Evolutionary conservation across 805 yeast species (phyloP).

Genomic region (Clavispora carvajalis): DNA sequence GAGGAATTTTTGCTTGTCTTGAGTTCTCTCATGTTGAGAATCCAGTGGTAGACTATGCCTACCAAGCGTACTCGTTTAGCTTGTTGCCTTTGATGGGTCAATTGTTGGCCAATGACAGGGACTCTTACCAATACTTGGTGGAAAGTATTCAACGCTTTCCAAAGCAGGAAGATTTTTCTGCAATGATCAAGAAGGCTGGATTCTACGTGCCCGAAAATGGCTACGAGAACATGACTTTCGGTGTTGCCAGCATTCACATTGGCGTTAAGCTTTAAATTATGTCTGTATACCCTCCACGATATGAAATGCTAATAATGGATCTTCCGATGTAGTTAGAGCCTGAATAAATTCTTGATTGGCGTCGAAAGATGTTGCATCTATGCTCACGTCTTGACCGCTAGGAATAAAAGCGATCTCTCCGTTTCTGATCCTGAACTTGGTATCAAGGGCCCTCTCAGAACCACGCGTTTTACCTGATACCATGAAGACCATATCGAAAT

Average conservation of each 20-base stretch:
- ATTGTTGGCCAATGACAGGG: slow-evolving; percentile 89
- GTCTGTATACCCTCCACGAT: slow-evolving; percentile 11
- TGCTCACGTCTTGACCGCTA: slow-evolving; percentile 12
- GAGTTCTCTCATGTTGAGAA: slow-evolving; percentile 92
- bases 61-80: slow-evolving; percentile 85
- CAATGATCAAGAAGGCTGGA: slow-evolving; percentile 93
- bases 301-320: slow-evolving; percentile 20
- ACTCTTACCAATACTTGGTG: slow-evolving; percentile 92
- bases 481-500: slow-evolving; percentile 19
- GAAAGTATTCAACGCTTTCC: slow-evolving; percentile 94
- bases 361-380: slow-evolving; percentile 17
- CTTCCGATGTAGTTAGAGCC: slow-evolving; percentile 29
- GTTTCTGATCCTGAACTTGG: slow-evolving; percentile 24
- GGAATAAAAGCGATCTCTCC: slow-evolving; percentile 16
- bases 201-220: slow-evolving; percentile 83
- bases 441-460: neutral
- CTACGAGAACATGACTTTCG: slow-evolving; percentile 89
- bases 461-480: slow-evolving; percentile 12
- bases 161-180: slow-evolving; percentile 80
- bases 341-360: slow-evolving; percentile 16
- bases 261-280: slow-evolving; percentile 72
- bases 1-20: slow-evolving; percentile 94
- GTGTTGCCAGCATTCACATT: slow-evolving; percentile 92
- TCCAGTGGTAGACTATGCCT: slow-evolving; percentile 64
- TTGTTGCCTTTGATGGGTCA: slow-evolving; percentile 93